A percentile compares a stretch with the other conserved stretches of the same genome.
Evolutionary conservation across 2,329 filamentous ascomycete genomes (phyloP).

Genomic region (Fusarium annulatum): DNA sequence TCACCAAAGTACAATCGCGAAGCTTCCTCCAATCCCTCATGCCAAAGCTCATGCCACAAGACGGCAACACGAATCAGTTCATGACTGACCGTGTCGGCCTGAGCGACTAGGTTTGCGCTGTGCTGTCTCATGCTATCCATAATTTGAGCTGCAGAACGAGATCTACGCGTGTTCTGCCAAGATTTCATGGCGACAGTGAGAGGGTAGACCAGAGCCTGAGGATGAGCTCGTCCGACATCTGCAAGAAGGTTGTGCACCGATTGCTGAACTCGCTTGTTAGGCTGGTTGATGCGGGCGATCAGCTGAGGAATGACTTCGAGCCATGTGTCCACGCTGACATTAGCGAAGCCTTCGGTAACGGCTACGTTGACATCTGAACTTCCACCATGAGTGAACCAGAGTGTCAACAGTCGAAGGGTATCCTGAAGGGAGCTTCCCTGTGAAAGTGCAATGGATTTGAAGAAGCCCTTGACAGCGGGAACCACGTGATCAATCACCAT

Average conservation of each 20-base stretch:
- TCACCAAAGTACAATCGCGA: slow-evolving; percentile 97
- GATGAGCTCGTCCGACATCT: slow-evolving; percentile 93
- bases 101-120: slow-evolving; percentile 90
- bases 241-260: slow-evolving; percentile 92
- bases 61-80: slow-evolving; percentile 98
- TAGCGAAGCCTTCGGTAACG: slow-evolving; percentile 89
- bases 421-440: slow-evolving; percentile 94
- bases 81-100: slow-evolving; percentile 93
- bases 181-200: slow-evolving; percentile 99
- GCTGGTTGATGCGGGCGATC: slow-evolving; percentile 97
- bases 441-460: slow-evolving; percentile 94
- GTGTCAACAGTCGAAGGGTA: slow-evolving; percentile 87
- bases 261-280: slow-evolving; percentile 86
- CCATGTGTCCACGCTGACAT: slow-evolving; percentile 97
- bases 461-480: slow-evolving; percentile 94
- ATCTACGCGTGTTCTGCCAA: slow-evolving; percentile 80
- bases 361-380: slow-evolving; percentile 87
- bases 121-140: slow-evolving; percentile 99
- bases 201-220: slow-evolving; percentile 95
- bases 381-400: slow-evolving; percentile 97
- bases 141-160: slow-evolving; percentile 88
- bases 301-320: slow-evolving; percentile 97
- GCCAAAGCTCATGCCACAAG: slow-evolving; percentile 98
- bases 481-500: slow-evolving; percentile 89
- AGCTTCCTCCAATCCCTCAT: slow-evolving; percentile 96